These are phyloP conservation scores for Mycena galericulata DNA, from an alignment of 768 basidiomycete species.

Conservation along the genomic window DNA sequence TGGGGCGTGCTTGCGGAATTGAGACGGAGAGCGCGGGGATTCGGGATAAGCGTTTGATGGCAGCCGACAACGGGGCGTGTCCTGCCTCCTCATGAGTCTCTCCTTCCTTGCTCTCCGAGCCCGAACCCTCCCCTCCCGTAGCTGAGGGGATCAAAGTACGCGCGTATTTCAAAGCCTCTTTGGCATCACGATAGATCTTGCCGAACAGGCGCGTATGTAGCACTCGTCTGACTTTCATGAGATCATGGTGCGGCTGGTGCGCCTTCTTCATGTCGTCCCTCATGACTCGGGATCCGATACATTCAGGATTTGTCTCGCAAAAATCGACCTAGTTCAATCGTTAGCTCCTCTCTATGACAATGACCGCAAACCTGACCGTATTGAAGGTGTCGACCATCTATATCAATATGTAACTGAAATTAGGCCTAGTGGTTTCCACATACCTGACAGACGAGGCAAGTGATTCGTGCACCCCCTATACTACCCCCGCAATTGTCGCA, in stretches of 20 bases:
- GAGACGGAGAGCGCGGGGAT: constrained; percentile 7
- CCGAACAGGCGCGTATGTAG: constrained; percentile 30
- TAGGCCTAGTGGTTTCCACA: not conserved
- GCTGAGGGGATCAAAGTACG: constrained; percentile 15
- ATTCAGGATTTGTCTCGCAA: constrained; percentile 41
- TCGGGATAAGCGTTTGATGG: not conserved
- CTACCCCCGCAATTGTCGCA: constrained; percentile 43
- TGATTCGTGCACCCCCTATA: constrained; percentile 43
- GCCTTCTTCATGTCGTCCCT: constrained; percentile 32
- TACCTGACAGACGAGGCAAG: constrained; percentile 46
- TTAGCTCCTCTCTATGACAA: too few species aligned
- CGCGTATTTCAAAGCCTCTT: constrained; percentile 35
- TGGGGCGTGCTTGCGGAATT: not conserved
- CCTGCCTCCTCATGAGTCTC: constrained; percentile 20
- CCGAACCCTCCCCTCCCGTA: not conserved
- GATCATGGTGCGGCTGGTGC: constrained; percentile 45
- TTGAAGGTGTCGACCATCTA: constrained; percentile 27
- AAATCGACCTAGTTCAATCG: constrained; percentile 46
- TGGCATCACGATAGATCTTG: constrained; percentile 37
- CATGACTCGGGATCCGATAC: constrained; percentile 32
- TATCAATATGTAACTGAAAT: not conserved
- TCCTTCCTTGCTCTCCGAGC: constrained; percentile 1
- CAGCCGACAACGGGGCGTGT: not conserved
- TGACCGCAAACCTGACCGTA: constrained; percentile 15
- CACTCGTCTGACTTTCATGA: constrained; percentile 43